Conservation (phyloP, 352 stramenopile genomes). For the Globisporangium cystogenes region DNA sequence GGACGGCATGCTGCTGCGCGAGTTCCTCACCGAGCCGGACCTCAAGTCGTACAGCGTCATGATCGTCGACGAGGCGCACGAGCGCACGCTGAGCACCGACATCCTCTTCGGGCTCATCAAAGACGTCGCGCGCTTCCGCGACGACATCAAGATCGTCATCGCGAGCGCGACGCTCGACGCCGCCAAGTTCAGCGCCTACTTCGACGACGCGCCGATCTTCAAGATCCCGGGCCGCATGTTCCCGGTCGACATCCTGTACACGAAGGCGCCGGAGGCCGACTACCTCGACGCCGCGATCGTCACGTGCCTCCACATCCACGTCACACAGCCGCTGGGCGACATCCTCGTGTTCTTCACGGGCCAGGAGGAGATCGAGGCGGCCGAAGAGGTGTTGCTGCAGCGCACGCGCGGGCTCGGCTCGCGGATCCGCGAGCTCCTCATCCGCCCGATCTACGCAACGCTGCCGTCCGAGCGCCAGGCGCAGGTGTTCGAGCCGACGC, state of each 20-base stretch:
- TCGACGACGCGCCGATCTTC: slow-evolving; percentile 98
- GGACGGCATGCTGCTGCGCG: slow-evolving; percentile 98
- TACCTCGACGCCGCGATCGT: slow-evolving; percentile 99
- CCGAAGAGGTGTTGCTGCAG: slow-evolving; percentile 93
- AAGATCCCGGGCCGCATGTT: slow-evolving; percentile 97
- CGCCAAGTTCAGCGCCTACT: slow-evolving; percentile 99
- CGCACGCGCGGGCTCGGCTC: slow-evolving; percentile 92
- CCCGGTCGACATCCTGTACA: slow-evolving; percentile 98
- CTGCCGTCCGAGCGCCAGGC: slow-evolving; percentile 97
- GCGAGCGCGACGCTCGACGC: slow-evolving; percentile 96
- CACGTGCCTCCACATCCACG: slow-evolving; percentile 98
- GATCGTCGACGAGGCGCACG: slow-evolving; percentile 99
- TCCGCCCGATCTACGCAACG: slow-evolving; percentile 99
- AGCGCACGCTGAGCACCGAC: slow-evolving; percentile 97
- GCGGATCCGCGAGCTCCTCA: slow-evolving; percentile 97
- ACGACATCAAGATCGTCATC: slow-evolving; percentile 98
- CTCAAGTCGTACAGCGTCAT: slow-evolving; percentile 97
- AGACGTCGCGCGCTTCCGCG: slow-evolving; percentile 94
- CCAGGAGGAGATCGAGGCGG: slow-evolving; percentile 99
- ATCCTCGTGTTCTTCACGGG: slow-evolving; percentile 99
- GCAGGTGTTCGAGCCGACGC: slow-evolving; percentile 99
- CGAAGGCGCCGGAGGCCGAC: slow-evolving; percentile 96
- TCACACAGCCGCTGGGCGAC: slow-evolving; percentile 96
- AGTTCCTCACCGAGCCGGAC: slow-evolving; percentile 98
- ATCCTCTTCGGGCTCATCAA: slow-evolving; percentile 99